phyloP scores from a whole-genome alignment of 768 basidiomycete species.

The Podaxis mareebaensis region DNA sequence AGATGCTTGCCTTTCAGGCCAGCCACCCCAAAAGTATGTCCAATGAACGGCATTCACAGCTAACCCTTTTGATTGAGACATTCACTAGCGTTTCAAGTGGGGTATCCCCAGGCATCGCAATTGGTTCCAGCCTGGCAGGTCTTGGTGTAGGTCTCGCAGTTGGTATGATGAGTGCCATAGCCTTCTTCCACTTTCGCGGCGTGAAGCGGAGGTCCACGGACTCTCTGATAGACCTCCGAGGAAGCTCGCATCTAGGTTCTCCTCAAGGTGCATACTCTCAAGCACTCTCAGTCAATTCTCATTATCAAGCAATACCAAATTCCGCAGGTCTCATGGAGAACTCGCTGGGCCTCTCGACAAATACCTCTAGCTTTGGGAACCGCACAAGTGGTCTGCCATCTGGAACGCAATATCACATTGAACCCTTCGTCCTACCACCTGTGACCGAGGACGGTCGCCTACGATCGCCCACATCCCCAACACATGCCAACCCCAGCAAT shows the following conservation, averaged over 20 bases:
- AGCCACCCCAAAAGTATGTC: slow-evolving; percentile 20
- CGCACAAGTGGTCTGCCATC: background rate
- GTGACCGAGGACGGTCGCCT: slow-evolving; percentile 31
- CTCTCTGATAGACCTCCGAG: slow-evolving; percentile 29
- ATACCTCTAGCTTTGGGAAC: background rate
- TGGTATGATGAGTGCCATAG: slow-evolving; percentile 32
- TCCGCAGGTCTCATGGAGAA: slow-evolving; percentile 18
- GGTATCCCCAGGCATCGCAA: slow-evolving; percentile 27
- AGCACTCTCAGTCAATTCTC: slow-evolving; percentile 19
- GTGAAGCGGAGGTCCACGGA: slow-evolving; percentile 22
- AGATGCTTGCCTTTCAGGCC: slow-evolving; percentile 42
- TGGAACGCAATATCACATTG: slow-evolving; percentile 37
- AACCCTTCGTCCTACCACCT: slow-evolving; percentile 42
- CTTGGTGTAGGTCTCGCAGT: slow-evolving; percentile 36
- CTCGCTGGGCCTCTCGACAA: slow-evolving; percentile 21
- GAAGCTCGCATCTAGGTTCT: slow-evolving; percentile 22
- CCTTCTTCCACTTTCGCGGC: slow-evolving; percentile 31
- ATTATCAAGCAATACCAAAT: slow-evolving; percentile 31
- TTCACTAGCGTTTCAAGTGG: background rate
- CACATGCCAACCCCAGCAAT: slow-evolving; percentile 16
- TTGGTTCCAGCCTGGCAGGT: slow-evolving; percentile 42
- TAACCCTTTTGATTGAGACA: background rate
- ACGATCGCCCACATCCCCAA: slow-evolving; percentile 4
- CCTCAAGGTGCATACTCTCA: slow-evolving; percentile 24
- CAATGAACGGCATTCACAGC: background rate